Evolutionary conservation across 805 yeast genomes (phyloP).

Genomic region (Metschnikowia picachoensis): DNA sequence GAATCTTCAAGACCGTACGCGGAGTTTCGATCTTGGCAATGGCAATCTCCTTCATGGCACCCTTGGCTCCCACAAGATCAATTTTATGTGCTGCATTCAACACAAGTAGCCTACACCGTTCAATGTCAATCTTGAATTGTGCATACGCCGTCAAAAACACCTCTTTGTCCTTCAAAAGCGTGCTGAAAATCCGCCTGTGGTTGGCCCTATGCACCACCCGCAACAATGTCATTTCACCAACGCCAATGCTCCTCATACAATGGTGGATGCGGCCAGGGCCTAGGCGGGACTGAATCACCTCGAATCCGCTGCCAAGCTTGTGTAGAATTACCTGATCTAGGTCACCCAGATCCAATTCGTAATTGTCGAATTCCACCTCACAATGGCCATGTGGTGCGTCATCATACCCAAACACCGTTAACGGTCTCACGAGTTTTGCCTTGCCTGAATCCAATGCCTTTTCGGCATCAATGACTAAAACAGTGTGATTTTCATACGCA

Average conservation of each 20-base stretch:
- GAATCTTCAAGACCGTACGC: slow-evolving; percentile 44
- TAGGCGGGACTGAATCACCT: slow-evolving; percentile 57
- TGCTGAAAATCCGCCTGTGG: slow-evolving; percentile 49
- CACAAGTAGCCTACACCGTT: slow-evolving; percentile 50
- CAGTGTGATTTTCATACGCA: slow-evolving; percentile 52
- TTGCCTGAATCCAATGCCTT: slow-evolving; percentile 47
- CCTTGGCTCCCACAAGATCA: slow-evolving; percentile 50
- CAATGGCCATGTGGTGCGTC: slow-evolving; percentile 74
- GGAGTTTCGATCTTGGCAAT: slow-evolving; percentile 65
- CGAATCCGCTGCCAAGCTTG: slow-evolving; percentile 54
- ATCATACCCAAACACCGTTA: slow-evolving; percentile 55
- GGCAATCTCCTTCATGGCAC: slow-evolving; percentile 54
- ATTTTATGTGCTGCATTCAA: slow-evolving; percentile 59
- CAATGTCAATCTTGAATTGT: slow-evolving; percentile 50
- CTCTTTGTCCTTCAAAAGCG: slow-evolving; percentile 48
- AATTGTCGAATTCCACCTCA: slow-evolving; percentile 50
- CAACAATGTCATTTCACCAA: slow-evolving; percentile 52
- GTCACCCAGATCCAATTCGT: slow-evolving; percentile 43
- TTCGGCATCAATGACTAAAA: slow-evolving; percentile 50
- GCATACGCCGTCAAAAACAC: slow-evolving; percentile 47
- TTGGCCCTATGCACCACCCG: slow-evolving; percentile 50
- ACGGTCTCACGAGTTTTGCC: slow-evolving; percentile 47
- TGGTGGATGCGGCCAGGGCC: slow-evolving; percentile 73
- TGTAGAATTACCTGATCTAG: slow-evolving; percentile 41
- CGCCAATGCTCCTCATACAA: slow-evolving; percentile 63